A percentile compares a stretch with the other conserved stretches of the same genome.
Evolutionary conservation across 176 grass and related monocot genomes (phyloP).

Genomic region (Raddia distichophylla): DNA sequence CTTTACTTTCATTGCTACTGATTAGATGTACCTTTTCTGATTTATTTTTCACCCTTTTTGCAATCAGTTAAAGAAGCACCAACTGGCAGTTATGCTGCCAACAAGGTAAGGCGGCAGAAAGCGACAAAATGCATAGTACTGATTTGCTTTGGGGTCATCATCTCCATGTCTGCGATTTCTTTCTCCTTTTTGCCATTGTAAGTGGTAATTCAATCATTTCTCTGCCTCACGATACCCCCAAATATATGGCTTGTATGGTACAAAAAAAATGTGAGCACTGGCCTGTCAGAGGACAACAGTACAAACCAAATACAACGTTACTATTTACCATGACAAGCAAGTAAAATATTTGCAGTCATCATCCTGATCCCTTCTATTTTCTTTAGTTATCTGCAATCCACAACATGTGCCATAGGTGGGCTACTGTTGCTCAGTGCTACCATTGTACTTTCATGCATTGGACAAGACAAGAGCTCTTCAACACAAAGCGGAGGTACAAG

Average conservation of each 20-base stretch:
- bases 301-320: not conserved
- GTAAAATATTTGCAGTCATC: not conserved
- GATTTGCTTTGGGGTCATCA: conserved; percentile 54
- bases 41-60: not conserved
- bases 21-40: not conserved
- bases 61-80: conserved; percentile 39
- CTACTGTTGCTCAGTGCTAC: conserved; percentile 43
- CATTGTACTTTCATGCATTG: conserved; percentile 52
- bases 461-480: conserved; percentile 51
- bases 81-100: conserved; percentile 20
- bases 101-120: conserved; percentile 59
- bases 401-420: conserved; percentile 44
- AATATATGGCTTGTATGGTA: conserved; percentile 26
- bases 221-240: not conserved
- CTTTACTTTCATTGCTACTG: conserved; percentile 23
- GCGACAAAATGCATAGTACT: conserved; percentile 57
- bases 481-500: conserved; percentile 53
- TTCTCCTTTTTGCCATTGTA: conserved; percentile 62
- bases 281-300: not conserved
- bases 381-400: conserved; percentile 46
- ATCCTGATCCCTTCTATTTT: conserved; percentile 25
- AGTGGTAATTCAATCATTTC: conserved; percentile 37
- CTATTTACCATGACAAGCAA: not conserved
- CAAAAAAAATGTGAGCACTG: not conserved
- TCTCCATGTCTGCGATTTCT: conserved; percentile 58